Base-by-base conservation (phyloP, 495 filamentous ascomycete species). In the Penicillium salamii region DNA sequence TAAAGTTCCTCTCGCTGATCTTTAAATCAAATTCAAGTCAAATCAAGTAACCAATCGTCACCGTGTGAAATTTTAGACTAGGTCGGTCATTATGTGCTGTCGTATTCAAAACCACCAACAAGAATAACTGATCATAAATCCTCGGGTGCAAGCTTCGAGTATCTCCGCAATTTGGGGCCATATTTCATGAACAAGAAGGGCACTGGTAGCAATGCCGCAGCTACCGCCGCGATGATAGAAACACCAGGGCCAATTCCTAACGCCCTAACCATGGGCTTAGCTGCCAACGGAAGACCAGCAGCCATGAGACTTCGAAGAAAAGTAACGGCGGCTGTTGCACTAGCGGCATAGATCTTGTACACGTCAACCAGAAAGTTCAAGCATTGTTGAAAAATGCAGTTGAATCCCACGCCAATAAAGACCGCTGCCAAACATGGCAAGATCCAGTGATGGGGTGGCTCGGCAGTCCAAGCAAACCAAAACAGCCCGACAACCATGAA, bases 401-500 rank as follows among this genome's bases (percentile, higher is more conserved):
- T 66, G 52, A 69, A 70, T 0, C 71, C 71, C 12, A 42, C 42
- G 7, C 60, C 67, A 13, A 63, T 53, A 21, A 69, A 67, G 9
- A 61, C 53, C 3, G 59, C 49, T 13, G 59, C 58, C 1, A 63
- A 18, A 1, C 53, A 52, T 7, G 64, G 54, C 1, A 59, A 26
- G 2, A 54, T 52, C 64, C 59, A 65, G 23, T 52, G 50, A 31
- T 63, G 52, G 2, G 52, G 51, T 7, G 63, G 60, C 12, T 49
- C 48, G 4, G 65, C 67, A 0, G 68, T 69, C 67, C 71, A 73
- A 19, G 66, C 69, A 46, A 77, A 75, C 54, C 68, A 74, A 43
- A 76, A 76, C 21, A 78, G 50, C 6, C 71, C 78, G 1, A 54
- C 60, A 0, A 73, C 62, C 41, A 82, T 74, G 35, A 78, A 58